Base-by-base conservation (phyloP, 139 green algal species). In the Tetradesmus obliquus region DNA sequence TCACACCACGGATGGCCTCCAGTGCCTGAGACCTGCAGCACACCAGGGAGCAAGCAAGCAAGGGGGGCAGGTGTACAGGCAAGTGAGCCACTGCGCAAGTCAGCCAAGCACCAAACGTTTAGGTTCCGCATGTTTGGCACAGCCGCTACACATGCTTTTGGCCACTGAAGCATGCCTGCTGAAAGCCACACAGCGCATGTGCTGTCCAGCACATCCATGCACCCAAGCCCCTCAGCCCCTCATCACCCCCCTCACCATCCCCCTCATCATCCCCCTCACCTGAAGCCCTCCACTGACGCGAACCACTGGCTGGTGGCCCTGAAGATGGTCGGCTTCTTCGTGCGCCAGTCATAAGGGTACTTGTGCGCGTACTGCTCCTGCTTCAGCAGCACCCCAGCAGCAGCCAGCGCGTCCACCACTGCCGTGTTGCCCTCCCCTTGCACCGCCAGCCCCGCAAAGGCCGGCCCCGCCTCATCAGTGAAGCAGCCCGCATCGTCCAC, bases 311-410 rank as follows among this genome's bases (percentile, higher is more conserved):
- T 93, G 15, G 98, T 99, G 82, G 98, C 98, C 22, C 98, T 95
- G 94, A 99, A 99, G 93, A 99, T 99, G 92, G 98, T 99, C 5
- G 98, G 98, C 93, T 99, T 98, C 95, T 99, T 99, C 58, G 98
- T 99, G 60, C 98, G 95, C 98, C 98, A 99, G 95, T 99, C 98
- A 93, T 99, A 99, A 1, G 98, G 98, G 94, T 99, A 99, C 95
- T 99, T 99, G 97, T 99, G 98, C 51, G 90, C 95, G 93, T 99
- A 99, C 32, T 80, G 17, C 93, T 99, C 98, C 94, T 98, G 95
- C 93, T 95, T 91, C 53, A 99, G 92, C 89, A 99, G 96, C 12
- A 93, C 94, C 3, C 94, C 95, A 15, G 88, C 93, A 8, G 93
- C 88, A 6, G 88, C 24, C 87, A 99, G 86, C 9, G 96, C 97